Conservation (phyloP, 257 asterid species). For the Orobanche coerulescens region DNA sequence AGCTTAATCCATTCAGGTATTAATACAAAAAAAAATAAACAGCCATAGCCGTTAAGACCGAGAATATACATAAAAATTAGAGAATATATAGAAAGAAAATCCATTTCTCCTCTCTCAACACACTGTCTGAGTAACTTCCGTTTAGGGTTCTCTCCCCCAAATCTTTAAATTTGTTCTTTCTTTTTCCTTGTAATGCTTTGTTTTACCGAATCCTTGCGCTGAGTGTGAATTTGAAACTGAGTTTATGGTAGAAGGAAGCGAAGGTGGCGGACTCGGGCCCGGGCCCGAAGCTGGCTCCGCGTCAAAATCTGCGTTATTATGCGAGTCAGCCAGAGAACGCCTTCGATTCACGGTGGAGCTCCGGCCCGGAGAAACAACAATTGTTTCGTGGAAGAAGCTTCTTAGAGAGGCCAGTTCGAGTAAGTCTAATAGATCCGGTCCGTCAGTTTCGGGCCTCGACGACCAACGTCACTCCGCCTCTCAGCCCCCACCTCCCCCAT, state of each 20-base stretch:
- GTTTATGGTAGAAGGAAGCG: conserved; percentile 33
- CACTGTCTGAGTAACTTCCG: conserved; percentile 25
- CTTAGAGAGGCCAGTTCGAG: conserved; percentile 46
- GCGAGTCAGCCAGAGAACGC: conserved; percentile 51
- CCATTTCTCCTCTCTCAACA: conserved; percentile 14
- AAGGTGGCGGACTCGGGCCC: conserved; percentile 1
- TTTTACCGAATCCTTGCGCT: conserved; percentile 9
- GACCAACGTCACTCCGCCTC: conserved; percentile 15
- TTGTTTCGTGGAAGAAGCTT: conserved; percentile 91
- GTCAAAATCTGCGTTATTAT: conserved; percentile 33
- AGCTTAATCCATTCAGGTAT: too few relatives aligned
- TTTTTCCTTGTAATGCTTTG: not conserved
- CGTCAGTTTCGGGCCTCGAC: conserved; percentile 24
- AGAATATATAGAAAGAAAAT: too few relatives aligned
- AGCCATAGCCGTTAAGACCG: too few relatives aligned
- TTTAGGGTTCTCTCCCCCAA: conserved; percentile 26
- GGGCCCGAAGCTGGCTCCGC: conserved; percentile 32
- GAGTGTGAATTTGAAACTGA: not conserved
- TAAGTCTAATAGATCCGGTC: conserved; percentile 27
- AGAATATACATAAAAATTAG: too few relatives aligned
- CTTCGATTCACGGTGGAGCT: conserved; percentile 65
- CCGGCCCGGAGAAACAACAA: conserved; percentile 75
- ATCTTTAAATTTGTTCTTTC: not conserved
- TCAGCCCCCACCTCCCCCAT: conserved; percentile 23
- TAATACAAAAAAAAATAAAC: too few relatives aligned